Evolutionary conservation across 1,284 basidiomycete genomes (phyloP).

Genomic region (Ganoderma lucidum): DNA sequence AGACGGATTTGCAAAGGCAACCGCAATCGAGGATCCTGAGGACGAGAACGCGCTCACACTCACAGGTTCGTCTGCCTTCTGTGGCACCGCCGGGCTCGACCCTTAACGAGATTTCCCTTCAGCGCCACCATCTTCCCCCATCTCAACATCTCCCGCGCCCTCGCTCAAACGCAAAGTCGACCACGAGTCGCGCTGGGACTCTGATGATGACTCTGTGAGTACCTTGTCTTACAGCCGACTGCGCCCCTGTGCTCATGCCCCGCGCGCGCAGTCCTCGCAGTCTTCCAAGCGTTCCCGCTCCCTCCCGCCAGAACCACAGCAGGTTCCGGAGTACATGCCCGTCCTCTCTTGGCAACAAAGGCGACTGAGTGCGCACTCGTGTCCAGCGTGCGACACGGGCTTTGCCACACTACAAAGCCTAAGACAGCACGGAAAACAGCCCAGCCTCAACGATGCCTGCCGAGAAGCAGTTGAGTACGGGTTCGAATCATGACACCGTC

Average conservation of each 20-base stretch:
- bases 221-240: not conserved
- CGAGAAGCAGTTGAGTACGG: conserved; percentile 75
- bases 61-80: conserved; percentile 33
- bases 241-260: conserved; percentile 22
- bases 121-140: conserved; percentile 32
- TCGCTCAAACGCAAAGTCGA: conserved; percentile 55
- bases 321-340: conserved; percentile 21
- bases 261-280: conserved; percentile 52
- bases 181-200: conserved; percentile 45
- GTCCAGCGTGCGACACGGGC: conserved; percentile 74
- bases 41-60: conserved; percentile 18
- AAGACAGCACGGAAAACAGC: conserved; percentile 61
- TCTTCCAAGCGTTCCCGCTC: conserved; percentile 50
- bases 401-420: conserved; percentile 66
- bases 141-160: conserved; percentile 32
- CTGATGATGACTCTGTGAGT: conserved; percentile 58
- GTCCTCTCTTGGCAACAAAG: conserved; percentile 32
- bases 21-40: conserved; percentile 29
- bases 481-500: conserved; percentile 56
- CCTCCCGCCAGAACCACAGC: conserved; percentile 13
- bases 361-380: conserved; percentile 48
- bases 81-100: conserved; percentile 18
- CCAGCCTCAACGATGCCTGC: conserved; percentile 68
- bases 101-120: conserved; percentile 17
- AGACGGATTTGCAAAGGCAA: conserved; percentile 47